Base-by-base conservation (phyloP, 164 flowering plant species). In the Dillenia turbinata region DNA sequence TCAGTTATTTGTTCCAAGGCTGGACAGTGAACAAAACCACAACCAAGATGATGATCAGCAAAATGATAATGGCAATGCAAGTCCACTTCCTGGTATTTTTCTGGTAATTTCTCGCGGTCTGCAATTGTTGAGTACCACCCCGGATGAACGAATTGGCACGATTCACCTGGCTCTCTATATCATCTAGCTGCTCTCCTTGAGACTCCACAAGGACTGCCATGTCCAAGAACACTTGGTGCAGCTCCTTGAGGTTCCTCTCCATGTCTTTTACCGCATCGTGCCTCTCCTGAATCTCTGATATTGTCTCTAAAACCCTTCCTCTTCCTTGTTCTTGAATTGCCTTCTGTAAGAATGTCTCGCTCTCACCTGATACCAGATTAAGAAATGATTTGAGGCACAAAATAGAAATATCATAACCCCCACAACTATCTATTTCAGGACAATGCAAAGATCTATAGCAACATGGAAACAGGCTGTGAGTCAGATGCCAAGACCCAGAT, bases 331-430 rank as follows among this genome's bases (percentile, higher is more conserved):
- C 83, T 56, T 79, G 83, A 3, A 90, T 90, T 16, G 85, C 96
- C 45, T 80, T 87, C 68, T 85, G 91, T 69, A 90, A 61, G 47
- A 90, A 90, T 2, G 76, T 81, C 73, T 90, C 96, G 68, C 96
- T 89, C 75, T 87, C 83, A 33, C 40, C 40, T 33, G 40, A 33
- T 33, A 33, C 40, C 40, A 4, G 40, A 33, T 33, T 5, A 33
- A 33, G 40, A 33, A 33, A 33, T 33, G 6, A 33, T 33, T 33
- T 5, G 7, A 33, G 40, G 40, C 40, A 33, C 40, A 6, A 5
- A 5, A 4, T 33, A 33, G 40, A 33, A 33, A 33, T 6, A 33
- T 33, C 33, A 26, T 26, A 26, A 26, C 33, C 33, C 33, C 40
- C 40, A 33, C 40, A 33, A 33, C 40, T 0, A 33, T 33, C 5